These are phyloP conservation scores for Trichocomaceae sp. DNA, from an alignment of 2,329 filamentous ascomycete species.

Conservation along the genomic window DNA sequence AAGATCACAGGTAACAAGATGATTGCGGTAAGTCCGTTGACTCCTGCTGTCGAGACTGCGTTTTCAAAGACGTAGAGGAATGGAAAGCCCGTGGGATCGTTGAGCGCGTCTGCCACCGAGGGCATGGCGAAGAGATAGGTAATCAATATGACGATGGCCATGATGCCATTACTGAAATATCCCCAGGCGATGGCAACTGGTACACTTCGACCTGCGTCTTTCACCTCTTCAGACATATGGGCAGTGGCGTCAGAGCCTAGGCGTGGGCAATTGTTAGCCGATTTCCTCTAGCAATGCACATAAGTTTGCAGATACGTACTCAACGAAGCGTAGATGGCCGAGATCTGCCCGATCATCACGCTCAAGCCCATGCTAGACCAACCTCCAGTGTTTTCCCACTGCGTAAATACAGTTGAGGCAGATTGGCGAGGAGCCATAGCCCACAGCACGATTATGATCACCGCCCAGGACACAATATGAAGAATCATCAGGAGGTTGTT, in stretches of 20 bases:
- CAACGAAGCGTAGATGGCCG: slow-evolving; percentile 25
- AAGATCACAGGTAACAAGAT: slow-evolving; percentile 36
- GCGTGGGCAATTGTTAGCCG: neutral
- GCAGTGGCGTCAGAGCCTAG: slow-evolving; percentile 26
- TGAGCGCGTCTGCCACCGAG: slow-evolving; percentile 29
- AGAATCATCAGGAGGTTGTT: slow-evolving; percentile 34
- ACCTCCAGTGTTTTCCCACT: slow-evolving; percentile 33
- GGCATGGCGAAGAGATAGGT: slow-evolving; percentile 30
- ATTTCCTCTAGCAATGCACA: too few relatives aligned
- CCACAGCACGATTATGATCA: slow-evolving; percentile 27
- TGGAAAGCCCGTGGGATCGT: slow-evolving; percentile 39
- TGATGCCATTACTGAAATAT: slow-evolving; percentile 40
- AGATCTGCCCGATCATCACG: slow-evolving; percentile 33
- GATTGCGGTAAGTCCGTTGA: slow-evolving; percentile 33
- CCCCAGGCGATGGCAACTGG: slow-evolving; percentile 42
- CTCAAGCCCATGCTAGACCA: slow-evolving; percentile 32
- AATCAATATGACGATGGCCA: slow-evolving; percentile 40
- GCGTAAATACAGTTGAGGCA: slow-evolving; percentile 28
- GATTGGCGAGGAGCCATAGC: slow-evolving; percentile 27
- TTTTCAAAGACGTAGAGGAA: slow-evolving; percentile 43
- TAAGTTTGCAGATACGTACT: slow-evolving; percentile 15
- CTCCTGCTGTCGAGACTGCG: slow-evolving; percentile 19
- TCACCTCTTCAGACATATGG: slow-evolving; percentile 44
- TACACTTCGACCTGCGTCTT: slow-evolving; percentile 40
- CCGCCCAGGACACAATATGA: slow-evolving; percentile 34